phyloP scores from a whole-genome alignment of 495 filamentous ascomycete species.

The Penicillium canescens region DNA sequence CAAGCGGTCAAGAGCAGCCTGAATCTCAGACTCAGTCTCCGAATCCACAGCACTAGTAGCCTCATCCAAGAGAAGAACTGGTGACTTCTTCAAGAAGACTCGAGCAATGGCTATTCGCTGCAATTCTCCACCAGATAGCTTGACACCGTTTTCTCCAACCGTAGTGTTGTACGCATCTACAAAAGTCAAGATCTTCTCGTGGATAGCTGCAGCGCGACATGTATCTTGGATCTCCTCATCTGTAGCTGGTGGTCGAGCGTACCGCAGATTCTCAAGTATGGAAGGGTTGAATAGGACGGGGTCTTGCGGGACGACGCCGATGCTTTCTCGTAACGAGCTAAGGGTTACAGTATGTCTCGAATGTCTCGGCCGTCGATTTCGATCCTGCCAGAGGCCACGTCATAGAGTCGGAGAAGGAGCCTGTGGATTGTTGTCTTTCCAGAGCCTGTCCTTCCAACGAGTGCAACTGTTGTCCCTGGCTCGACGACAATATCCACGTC shows the following conservation, averaged over 20 bases:
- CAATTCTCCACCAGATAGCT: constrained; percentile 72
- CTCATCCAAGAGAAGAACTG: constrained; percentile 58
- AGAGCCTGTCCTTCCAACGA: constrained; percentile 68
- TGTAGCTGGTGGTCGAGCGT: constrained; percentile 59
- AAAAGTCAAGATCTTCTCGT: constrained; percentile 66
- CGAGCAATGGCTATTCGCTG: constrained; percentile 77
- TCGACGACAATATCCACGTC: too few relatives aligned
- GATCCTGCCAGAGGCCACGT: constrained; percentile 62
- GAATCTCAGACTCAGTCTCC: constrained; percentile 51
- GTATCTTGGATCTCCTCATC: constrained; percentile 68
- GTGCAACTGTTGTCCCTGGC: too few relatives aligned
- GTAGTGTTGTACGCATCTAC: constrained; percentile 61
- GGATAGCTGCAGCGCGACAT: constrained; percentile 67
- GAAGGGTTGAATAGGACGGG: constrained; percentile 71
- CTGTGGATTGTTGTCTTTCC: constrained; percentile 79
- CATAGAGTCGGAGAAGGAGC: constrained; percentile 70
- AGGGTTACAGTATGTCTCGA: constrained; percentile 64
- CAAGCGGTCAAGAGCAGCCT: constrained; percentile 39
- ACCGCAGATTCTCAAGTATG: constrained; percentile 73
- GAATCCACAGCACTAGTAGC: constrained; percentile 57
- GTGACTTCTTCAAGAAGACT: constrained; percentile 46
- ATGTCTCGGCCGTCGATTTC: constrained; percentile 78
- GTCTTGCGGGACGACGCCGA: constrained; percentile 70
- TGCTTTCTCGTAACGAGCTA: constrained; percentile 61
- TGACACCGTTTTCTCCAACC: constrained; percentile 64